phyloP scores from a whole-genome alignment of 805 yeast genomes.

The Kodamaea leandrae region DNA sequence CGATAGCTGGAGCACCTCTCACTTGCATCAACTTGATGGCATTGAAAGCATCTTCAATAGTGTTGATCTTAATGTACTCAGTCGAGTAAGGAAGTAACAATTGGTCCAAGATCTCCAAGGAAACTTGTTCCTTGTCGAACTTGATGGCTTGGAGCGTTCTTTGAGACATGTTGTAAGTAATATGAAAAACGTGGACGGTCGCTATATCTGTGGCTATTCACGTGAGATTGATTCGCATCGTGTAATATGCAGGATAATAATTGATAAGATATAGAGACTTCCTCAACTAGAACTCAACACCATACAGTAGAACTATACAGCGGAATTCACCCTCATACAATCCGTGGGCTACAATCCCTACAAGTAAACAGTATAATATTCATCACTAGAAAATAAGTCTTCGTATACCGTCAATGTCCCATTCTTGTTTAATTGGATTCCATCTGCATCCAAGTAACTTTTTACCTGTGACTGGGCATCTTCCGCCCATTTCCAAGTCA shows the following conservation, averaged over 20 bases:
- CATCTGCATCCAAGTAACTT: slow-evolving; percentile 69
- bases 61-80: slow-evolving; percentile 56
- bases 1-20: slow-evolving; percentile 98
- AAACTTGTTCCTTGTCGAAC: slow-evolving; percentile 47
- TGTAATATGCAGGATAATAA: no score
- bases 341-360: no score
- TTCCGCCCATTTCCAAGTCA: slow-evolving; percentile 52
- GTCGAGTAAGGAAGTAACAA: slow-evolving; percentile 77
- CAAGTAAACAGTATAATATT: no score
- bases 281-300: no score
- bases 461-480: slow-evolving; percentile 82
- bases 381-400: slow-evolving; percentile 57
- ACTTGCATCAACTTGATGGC: slow-evolving; percentile 93
- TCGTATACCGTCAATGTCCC: slow-evolving; percentile 76
- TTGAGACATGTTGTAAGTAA: slow-evolving; percentile 4
- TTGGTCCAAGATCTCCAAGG: slow-evolving; percentile 74
- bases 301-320: no score
- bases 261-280: no score
- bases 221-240: slow-evolving; percentile 1
- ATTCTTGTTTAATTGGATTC: slow-evolving; percentile 53
- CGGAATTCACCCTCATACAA: no score
- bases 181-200: slow-evolving; percentile 1
- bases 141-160: slow-evolving; percentile 57
- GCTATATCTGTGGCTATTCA: not conserved
- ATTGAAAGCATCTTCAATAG: slow-evolving; percentile 71